Evolutionary conservation across 306 rosid genomes (phyloP), one percentile per base, ranked within the genome.

Genomic region (Fragaria ananassa): DNA sequence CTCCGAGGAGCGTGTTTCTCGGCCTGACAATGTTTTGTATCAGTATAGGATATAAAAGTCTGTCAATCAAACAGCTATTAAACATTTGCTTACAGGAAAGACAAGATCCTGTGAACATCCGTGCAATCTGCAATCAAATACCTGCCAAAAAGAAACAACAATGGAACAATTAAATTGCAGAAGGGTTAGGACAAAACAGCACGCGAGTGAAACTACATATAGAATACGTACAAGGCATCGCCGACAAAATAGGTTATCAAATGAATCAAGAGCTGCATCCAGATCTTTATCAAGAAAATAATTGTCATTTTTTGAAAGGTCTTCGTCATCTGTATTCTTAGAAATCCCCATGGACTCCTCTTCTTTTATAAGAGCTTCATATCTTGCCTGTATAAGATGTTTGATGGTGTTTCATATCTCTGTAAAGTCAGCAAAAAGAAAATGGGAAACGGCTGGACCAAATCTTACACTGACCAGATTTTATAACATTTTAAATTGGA

Each of bases 101-200:
- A 96, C 91, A 85, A 96, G 98, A 88, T 96, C 99, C 84, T 96
- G 99, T 1, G 99, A 96, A 72, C 99, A 96, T 68, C 99, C 99
- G 83, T 96, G 99, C 71, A 92, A 88, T 86, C 97, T 88, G 82
- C 99, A 96, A 83, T 96, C 99, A 19, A 96, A 92, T 57, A 88
- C 98, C 99, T 96, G 85, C 72, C 70, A 54, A 72, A 75, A 72
- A 63, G 71, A 86, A 87, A 67, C 29, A 34, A 68, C 54, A 45
- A 18, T 18, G 62, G 73, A 42, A 70, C 18, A 65, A 27, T 62
- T 76, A 62, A 76, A 71, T 35, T 11, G 61, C 27, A 71, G 54
- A 34, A 68, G 45, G 21, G 8, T 51, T 54, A 29, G 11, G 17
- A 39, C 50, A 60, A 82, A 53, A 57, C 25, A 66, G 35, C 78